Evolutionary conservation across 2,329 filamentous ascomycete genomes (phyloP), one percentile per base, ranked within the genome.

Genomic region (Alternaria angustiovoidea): DNA sequence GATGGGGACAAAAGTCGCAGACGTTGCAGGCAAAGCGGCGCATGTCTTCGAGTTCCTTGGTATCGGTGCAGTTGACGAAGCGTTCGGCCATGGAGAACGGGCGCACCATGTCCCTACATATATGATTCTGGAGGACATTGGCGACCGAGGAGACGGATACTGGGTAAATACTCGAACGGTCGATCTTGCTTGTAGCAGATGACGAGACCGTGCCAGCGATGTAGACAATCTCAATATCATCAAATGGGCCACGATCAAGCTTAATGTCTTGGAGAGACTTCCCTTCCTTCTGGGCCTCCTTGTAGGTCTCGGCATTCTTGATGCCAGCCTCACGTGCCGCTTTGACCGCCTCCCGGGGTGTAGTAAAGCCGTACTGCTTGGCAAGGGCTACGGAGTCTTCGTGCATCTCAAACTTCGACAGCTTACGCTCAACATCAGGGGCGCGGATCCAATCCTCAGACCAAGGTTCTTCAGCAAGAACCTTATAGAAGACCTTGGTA

Each of bases 151-250:
- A 67, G 7, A 78, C 75, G 4, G 72, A 74, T 7, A 78, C 71
- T 0, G 75, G 76, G 48, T 78, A 78, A 38, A 73, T 78, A 26
- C 62, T 68, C 8, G 71, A 67, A 12, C 76, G 74, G 39, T 77
- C 67, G 36, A 78, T 74, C 36, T 64, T 69, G 51, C 72, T 75
- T 0, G 76, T 78, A 14, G 76, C 75, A 9, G 72, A 73, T 5
- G 76, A 76, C 4, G 74, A 76, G 11, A 78, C 76, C 3, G 76
- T 78, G 22, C 76, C 76, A 5, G 76, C 71, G 41, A 78, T 76
- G 53, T 76, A 78, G 49, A 78, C 76, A 53, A 78, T 74, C 54
- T 78, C 76, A 24, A 78, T 77, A 16, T 77, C 75, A 44, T 78
- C 76, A 44, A 68, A 78, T 1, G 76, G 76, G 5, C 74, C 75